phyloP scores from a whole-genome alignment of 2,329 filamentous ascomycete genomes.

The Exophiala dermatitidis region DNA sequence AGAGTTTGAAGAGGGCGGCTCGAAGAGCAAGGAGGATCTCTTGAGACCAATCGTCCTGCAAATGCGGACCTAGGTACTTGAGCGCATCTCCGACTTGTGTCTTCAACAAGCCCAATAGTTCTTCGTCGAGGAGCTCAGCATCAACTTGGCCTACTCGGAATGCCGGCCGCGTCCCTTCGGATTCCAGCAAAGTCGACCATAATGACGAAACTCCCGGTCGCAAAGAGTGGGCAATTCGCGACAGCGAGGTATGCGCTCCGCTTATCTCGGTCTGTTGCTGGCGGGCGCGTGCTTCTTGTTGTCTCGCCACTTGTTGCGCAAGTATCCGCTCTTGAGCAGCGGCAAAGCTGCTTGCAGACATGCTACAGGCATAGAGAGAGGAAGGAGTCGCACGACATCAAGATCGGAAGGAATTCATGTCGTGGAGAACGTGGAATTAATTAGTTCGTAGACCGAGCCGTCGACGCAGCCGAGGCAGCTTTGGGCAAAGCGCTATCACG shows the following conservation, averaged over 20 bases:
- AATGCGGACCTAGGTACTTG: constrained; percentile 70
- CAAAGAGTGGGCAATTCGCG: constrained; percentile 57
- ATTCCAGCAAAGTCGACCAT: constrained; percentile 66
- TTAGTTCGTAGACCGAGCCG: background rate
- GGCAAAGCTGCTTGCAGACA: constrained; percentile 65
- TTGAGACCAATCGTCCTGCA: constrained; percentile 77
- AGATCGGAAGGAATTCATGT: background rate
- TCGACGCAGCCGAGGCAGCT: constrained; percentile 7
- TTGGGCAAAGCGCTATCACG: background rate
- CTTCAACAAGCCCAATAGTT: constrained; percentile 77
- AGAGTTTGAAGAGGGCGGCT: constrained; percentile 82
- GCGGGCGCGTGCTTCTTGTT: constrained; percentile 50
- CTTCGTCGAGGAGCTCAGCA: constrained; percentile 88
- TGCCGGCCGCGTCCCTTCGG: constrained; percentile 72
- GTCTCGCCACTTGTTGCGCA: constrained; percentile 69
- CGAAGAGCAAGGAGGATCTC: constrained; percentile 76
- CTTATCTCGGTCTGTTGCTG: constrained; percentile 39
- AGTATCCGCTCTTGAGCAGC: constrained; percentile 82
- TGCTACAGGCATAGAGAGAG: constrained; percentile 29
- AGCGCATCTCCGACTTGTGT: constrained; percentile 79
- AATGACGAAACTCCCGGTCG: constrained; percentile 42
- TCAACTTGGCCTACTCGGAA: constrained; percentile 96
- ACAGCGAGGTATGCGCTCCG: constrained; percentile 47
- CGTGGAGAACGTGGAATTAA: background rate
- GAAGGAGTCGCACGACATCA: background rate